Base-by-base conservation (phyloP, 371 early-diverging fungal genomes). In the Circinella minor region DNA sequence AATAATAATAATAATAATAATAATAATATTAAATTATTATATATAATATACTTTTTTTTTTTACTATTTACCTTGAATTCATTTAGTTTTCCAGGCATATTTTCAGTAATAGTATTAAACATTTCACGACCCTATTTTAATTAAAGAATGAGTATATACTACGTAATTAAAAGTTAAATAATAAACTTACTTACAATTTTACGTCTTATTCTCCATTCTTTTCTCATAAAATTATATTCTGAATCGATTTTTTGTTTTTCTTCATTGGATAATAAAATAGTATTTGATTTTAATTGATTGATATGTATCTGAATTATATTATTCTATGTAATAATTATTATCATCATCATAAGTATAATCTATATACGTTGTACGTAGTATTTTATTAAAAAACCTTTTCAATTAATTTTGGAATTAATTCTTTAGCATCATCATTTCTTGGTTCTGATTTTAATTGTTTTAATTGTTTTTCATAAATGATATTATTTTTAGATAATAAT, bases 151-250 rank as follows among this genome's bases (percentile, higher is more conserved):
- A n/a, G n/a, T n/a, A n/a, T n/a, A n/a, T n/a, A n/a, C n/a, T n/a
- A n/a, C n/a, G n/a, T n/a, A 39, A 39, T 6, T 9, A 39, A 39
- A 39, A 39, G 39, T 39, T 6, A 39, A 39, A 39, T 6, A 39
- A 39, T 6, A 39, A 39, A n/a, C n/a, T n/a, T n/a, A n/a, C 60
- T 15, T 69, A 73, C 73, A 39, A 69, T 39, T 48, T 63, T 73
- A 17, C 70, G 73, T 20, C 73, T 39, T 15, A 17, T 55, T n/a
- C 67, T 66, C 69, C 73, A 73, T 57, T 61, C 73, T 47, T 69
- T 69, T 13, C 64, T 8, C 39, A 36, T 47, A 4, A 7, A 9
- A 8, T 65, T 57, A 66, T 47, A 63, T 17, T 66, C 63, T 7
- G 43, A 13, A 39, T 69, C 57, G 15, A 73, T 63, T 10, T 38